Base-by-base conservation (phyloP, 148 eudicot genomes). In the Salicornia ramosissima region DNA sequence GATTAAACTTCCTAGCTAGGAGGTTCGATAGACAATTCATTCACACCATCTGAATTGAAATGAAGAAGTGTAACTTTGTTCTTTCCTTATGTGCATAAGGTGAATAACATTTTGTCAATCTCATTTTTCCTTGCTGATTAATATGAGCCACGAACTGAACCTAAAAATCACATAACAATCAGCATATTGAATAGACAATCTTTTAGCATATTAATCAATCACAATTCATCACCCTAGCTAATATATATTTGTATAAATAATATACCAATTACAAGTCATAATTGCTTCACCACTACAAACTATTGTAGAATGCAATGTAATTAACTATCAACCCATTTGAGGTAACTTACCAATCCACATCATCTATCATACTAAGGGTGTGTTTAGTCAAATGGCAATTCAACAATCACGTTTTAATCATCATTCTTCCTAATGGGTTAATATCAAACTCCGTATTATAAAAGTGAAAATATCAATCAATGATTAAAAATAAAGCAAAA, bases 21-120 rank as follows among this genome's bases (percentile, higher is more conserved):
- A n/a, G n/a, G n/a, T n/a, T n/a, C n/a, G n/a, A n/a, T n/a, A n/a
- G n/a, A n/a, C n/a, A n/a, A n/a, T n/a, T n/a, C n/a, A n/a, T n/a
- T n/a, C n/a, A n/a, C n/a, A n/a, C n/a, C n/a, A n/a, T n/a, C n/a
- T n/a, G n/a, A n/a, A n/a, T n/a, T n/a, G n/a, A 8, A n/a, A 16
- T 65, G 71, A 58, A 72, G 29, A 15, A 16, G 49, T 1, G 26
- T 59, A 91, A 94, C 97, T 91, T 88, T 16, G 78, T 69, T 81
- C 97, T 82, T 81, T 91, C 97, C 77, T 91, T 91, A 60, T 88
- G 94, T 24, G 95, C 39, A 77, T 91, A 91, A 71, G 97, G 94
- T 53, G 95, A 91, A 78, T 91, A 91, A 94, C 97, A 91, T 72
- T 91, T 91, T 15, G 97, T 88, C 82, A 91, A 74, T 78, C 95